Evolutionary conservation across 1,284 basidiomycete species (phyloP).

Genomic region (Microbotryum saponariae): DNA sequence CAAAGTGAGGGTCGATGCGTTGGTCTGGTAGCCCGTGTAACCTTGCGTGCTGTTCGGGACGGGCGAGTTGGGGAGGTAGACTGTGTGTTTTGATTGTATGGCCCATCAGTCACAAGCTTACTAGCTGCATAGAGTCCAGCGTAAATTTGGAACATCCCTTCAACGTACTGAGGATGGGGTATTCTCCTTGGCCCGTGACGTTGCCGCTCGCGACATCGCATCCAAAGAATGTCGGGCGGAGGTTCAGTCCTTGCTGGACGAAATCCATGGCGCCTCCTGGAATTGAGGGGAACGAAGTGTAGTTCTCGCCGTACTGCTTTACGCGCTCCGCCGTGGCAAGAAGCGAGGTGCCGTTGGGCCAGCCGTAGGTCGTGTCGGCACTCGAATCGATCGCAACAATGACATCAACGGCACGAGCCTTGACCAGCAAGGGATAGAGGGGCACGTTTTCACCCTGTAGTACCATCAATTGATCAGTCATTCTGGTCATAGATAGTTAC

Average conservation of each 20-base stretch:
- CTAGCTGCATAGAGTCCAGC: neutral
- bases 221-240: constrained; percentile 67
- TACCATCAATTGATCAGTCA: neutral
- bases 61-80: constrained; percentile 35
- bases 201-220: constrained; percentile 50
- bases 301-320: constrained; percentile 12
- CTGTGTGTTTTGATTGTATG: neutral
- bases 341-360: constrained; percentile 55
- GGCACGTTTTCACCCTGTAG: constrained; percentile 20
- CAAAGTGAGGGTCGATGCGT: constrained; percentile 41
- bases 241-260: constrained; percentile 56
- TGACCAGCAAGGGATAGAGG: constrained; percentile 54
- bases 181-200: constrained; percentile 26
- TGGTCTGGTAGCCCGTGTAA: constrained; percentile 29
- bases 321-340: constrained; percentile 38
- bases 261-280: constrained; percentile 53
- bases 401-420: constrained; percentile 55
- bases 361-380: constrained; percentile 48
- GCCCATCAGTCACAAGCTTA: no score
- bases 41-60: constrained; percentile 1
- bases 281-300: constrained; percentile 51
- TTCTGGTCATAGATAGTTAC: neutral
- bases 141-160: neutral
- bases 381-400: constrained; percentile 62
- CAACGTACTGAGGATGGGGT: constrained; percentile 12